Conservation (phyloP, 2,329 filamentous ascomycete genomes). For the Colletotrichum filicis region DNA sequence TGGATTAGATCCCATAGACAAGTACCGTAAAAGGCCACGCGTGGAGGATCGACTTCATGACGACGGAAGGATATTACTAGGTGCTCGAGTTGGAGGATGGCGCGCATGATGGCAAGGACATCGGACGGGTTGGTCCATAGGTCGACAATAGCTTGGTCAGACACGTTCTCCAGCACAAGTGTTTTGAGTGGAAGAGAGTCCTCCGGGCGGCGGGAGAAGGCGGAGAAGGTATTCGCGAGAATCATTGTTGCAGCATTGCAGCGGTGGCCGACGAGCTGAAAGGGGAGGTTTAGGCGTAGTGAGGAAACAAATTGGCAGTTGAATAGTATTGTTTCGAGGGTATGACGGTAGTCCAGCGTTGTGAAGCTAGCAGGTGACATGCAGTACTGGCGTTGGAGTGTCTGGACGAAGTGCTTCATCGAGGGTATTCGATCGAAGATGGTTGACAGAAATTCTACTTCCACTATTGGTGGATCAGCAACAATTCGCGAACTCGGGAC, state of each 20-base stretch:
- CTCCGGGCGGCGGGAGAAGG: slow-evolving; percentile 57
- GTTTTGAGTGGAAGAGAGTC: slow-evolving; percentile 54
- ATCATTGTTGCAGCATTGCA: slow-evolving; percentile 61
- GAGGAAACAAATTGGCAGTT: slow-evolving; percentile 56
- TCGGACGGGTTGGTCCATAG: slow-evolving; percentile 64
- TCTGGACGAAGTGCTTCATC: slow-evolving; percentile 57
- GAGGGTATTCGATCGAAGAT: slow-evolving; percentile 58
- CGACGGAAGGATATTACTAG: slow-evolving; percentile 59
- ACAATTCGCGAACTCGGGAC: background rate
- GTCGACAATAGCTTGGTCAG: slow-evolving; percentile 57
- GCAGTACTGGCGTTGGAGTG: slow-evolving; percentile 57
- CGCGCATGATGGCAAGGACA: slow-evolving; percentile 57
- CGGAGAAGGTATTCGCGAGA: slow-evolving; percentile 63
- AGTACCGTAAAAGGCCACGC: slow-evolving; percentile 49
- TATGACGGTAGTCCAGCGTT: slow-evolving; percentile 56
- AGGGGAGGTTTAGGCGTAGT: slow-evolving; percentile 62
- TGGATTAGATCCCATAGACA: slow-evolving; percentile 62
- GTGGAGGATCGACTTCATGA: slow-evolving; percentile 50
- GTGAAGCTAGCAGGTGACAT: slow-evolving; percentile 61
- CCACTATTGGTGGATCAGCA: slow-evolving; percentile 47
- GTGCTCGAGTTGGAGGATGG: slow-evolving; percentile 54
- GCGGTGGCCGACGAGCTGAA: slow-evolving; percentile 58
- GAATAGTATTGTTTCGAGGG: slow-evolving; percentile 55
- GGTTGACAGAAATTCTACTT: slow-evolving; percentile 58
- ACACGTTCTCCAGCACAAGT: slow-evolving; percentile 62